Percentiles rank a stretch among this genome's conserved stretches.
phyloP scores from a whole-genome alignment of 2,329 filamentous ascomycete genomes.

The Diaporthe destruens region DNA sequence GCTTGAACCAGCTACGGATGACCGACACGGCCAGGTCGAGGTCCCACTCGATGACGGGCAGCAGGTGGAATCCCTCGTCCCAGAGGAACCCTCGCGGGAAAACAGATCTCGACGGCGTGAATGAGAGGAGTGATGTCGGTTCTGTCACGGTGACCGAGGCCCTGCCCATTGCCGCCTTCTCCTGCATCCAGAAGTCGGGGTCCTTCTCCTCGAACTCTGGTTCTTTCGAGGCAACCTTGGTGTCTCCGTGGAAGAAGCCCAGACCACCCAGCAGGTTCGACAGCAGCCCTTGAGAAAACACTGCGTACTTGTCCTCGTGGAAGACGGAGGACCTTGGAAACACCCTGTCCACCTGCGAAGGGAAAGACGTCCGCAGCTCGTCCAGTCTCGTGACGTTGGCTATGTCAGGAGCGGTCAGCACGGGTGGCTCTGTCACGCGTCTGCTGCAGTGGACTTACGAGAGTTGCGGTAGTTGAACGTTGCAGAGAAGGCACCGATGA shows the following conservation, averaged over 20 bases:
- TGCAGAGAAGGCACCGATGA: slow-evolving; percentile 67
- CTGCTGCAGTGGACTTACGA: slow-evolving; percentile 10
- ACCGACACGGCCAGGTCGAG: slow-evolving; percentile 85
- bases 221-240: slow-evolving; percentile 86
- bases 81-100: slow-evolving; percentile 94
- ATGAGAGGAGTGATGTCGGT: slow-evolving; percentile 86
- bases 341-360: slow-evolving; percentile 64
- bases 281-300: slow-evolving; percentile 86
- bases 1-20: slow-evolving; percentile 89
- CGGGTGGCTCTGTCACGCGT: too few relatives aligned
- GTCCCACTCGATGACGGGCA: slow-evolving; percentile 91
- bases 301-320: slow-evolving; percentile 74
- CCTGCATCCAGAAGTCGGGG: slow-evolving; percentile 90
- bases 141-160: slow-evolving; percentile 77
- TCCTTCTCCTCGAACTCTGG: slow-evolving; percentile 90
- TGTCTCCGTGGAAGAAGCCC: slow-evolving; percentile 89
- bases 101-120: slow-evolving; percentile 88
- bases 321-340: slow-evolving; percentile 81
- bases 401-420: slow-evolving; percentile 8
- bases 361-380: slow-evolving; percentile 1
- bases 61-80: slow-evolving; percentile 95
- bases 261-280: slow-evolving; percentile 91
- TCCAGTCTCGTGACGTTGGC: slow-evolving; percentile 29
- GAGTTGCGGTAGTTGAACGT: slow-evolving; percentile 35
- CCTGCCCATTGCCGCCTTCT: slow-evolving; percentile 78